Conservation (phyloP, 352 stramenopile genomes). For the Phytophthora podocarpi region DNA sequence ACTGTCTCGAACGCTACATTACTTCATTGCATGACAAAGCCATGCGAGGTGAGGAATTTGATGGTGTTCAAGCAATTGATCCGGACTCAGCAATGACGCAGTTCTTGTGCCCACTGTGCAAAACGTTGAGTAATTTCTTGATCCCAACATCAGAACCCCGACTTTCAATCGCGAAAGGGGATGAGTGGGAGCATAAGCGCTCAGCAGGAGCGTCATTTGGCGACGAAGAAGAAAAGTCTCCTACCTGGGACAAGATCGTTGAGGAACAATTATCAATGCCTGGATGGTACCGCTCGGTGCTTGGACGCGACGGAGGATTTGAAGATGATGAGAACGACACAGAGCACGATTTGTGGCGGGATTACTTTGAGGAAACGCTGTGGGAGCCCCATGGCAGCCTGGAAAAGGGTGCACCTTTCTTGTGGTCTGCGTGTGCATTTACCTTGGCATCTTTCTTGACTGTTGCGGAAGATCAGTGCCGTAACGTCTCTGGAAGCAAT, state of each 20-base stretch:
- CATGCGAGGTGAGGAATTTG: constrained; percentile 88
- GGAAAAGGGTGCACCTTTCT: constrained; percentile 84
- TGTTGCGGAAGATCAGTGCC: constrained; percentile 68
- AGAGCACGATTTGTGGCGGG: constrained; percentile 80
- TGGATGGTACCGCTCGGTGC: constrained; percentile 72
- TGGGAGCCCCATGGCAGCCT: constrained; percentile 88
- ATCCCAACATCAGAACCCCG: constrained; percentile 77
- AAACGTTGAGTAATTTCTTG: constrained; percentile 92
- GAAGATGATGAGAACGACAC: constrained; percentile 53
- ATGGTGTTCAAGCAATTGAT: constrained; percentile 88
- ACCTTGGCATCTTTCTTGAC: constrained; percentile 79
- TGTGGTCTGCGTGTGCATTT: constrained; percentile 86
- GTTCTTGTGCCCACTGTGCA: constrained; percentile 93
- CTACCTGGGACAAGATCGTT: constrained; percentile 62
- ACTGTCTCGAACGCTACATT: constrained; percentile 89
- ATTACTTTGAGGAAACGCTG: constrained; percentile 89
- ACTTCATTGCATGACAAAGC: constrained; percentile 87
- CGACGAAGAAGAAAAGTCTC: constrained; percentile 24
- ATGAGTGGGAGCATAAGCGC: constrained; percentile 28
- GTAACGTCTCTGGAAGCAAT: constrained; percentile 14
- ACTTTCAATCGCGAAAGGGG: constrained; percentile 22
- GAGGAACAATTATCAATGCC: constrained; percentile 63
- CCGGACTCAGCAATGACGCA: constrained; percentile 90
- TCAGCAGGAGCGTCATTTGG: neutral
- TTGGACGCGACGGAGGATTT: constrained; percentile 67